Conservation (phyloP, 257 asterid species). For the Euphrasia confusa region DNA sequence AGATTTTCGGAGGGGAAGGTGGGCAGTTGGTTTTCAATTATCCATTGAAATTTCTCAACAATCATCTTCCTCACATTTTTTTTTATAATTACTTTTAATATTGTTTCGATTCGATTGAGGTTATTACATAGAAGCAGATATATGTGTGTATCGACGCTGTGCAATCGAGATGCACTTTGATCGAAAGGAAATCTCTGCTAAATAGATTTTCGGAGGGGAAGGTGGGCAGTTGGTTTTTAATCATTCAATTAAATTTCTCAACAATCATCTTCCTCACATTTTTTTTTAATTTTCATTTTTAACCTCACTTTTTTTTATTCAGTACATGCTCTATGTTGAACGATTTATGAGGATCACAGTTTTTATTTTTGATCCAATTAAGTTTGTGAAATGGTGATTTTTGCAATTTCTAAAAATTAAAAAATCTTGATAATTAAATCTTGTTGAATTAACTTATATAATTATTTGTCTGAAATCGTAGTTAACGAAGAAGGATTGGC, state of each 20-base stretch:
- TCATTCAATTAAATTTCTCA: conserved; percentile 37
- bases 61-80: conserved; percentile 46
- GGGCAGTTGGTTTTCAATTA: conserved; percentile 54
- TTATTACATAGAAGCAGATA: conserved; percentile 30
- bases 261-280: conserved; percentile 55
- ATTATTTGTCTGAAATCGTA: too few relatives aligned
- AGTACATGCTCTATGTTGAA: too few relatives aligned
- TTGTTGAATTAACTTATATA: too few relatives aligned
- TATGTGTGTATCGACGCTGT: conserved; percentile 48
- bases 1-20: conserved; percentile 31
- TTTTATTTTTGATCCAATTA: too few relatives aligned
- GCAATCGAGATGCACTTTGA: conserved; percentile 41
- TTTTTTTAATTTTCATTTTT: background rate
- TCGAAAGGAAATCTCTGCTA: conserved; percentile 53
- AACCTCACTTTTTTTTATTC: background rate
- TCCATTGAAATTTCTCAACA: conserved; percentile 46
- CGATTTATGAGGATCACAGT: too few relatives aligned
- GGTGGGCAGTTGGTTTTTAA: conserved; percentile 60
- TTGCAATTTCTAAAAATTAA: too few relatives aligned
- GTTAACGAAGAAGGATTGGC: too few relatives aligned
- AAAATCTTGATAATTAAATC: too few relatives aligned
- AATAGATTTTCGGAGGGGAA: conserved; percentile 28
- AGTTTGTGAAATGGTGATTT: too few relatives aligned
- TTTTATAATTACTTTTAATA: too few relatives aligned
- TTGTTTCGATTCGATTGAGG: background rate